phyloP scores from a whole-genome alignment of 345 rosid genomes.

The Camelina sativa region DNA sequence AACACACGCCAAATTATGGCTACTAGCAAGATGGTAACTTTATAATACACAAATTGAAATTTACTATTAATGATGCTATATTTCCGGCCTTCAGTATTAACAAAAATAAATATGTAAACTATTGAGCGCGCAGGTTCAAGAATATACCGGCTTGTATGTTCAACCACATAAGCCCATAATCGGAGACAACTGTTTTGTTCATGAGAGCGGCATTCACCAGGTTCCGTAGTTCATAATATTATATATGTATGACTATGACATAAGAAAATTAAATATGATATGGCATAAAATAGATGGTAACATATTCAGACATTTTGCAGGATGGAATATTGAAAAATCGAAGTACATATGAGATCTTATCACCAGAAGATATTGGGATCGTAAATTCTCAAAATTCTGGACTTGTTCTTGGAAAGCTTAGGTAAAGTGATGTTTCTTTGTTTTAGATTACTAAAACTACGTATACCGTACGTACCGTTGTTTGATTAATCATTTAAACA shows the following conservation, averaged over 20 bases:
- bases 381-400: conserved; percentile 69
- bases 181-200: conserved; percentile 91
- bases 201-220: conserved; percentile 87
- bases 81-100: neutral
- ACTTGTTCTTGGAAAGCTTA: conserved; percentile 87
- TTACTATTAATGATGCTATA: too few relatives aligned
- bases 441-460: too few relatives aligned
- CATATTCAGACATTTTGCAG: conserved; percentile 43
- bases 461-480: neutral
- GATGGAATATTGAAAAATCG: conserved; percentile 91
- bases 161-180: conserved; percentile 95
- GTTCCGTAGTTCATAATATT: neutral
- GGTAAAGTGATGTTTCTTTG: conserved; percentile 41
- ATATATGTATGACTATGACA: neutral
- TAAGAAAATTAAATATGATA: neutral
- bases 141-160: conserved; percentile 69
- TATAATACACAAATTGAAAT: conserved; percentile 6
- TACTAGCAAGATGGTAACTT: conserved; percentile 89
- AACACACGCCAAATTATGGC: conserved; percentile 67
- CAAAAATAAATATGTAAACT: neutral
- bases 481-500: neutral
- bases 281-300: too few relatives aligned
- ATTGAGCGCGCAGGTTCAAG: conserved; percentile 65
- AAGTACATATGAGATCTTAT: conserved; percentile 85
- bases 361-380: conserved; percentile 85